Conservation (phyloP, 495 filamentous ascomycete species). For the Rhypophila decipiens region DNA sequence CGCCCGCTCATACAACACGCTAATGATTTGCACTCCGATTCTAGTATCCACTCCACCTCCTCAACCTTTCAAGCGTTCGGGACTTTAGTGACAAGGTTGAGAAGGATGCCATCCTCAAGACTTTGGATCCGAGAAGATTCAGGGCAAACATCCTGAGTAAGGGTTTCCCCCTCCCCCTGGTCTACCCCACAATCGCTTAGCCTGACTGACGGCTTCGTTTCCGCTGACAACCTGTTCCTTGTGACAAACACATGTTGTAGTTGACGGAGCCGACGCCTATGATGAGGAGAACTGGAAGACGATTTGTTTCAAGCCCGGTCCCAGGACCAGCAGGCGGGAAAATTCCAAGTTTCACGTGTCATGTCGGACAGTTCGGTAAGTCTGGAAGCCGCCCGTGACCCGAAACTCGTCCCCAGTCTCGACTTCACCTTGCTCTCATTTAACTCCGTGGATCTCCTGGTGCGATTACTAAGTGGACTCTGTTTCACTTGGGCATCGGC, state of each 20-base stretch:
- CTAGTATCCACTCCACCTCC: conserved; percentile 75
- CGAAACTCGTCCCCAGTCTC: too few relatives aligned
- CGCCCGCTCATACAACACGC: too few relatives aligned
- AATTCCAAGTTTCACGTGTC: conserved; percentile 48
- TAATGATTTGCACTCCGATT: not conserved
- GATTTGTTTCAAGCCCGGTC: conserved; percentile 51
- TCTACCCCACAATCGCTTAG: not conserved
- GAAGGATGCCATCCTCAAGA: conserved; percentile 32
- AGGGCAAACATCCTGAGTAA: conserved; percentile 75
- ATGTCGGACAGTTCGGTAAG: conserved; percentile 58
- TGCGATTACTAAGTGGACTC: too few relatives aligned
- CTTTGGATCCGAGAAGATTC: conserved; percentile 64
- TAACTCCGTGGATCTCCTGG: too few relatives aligned
- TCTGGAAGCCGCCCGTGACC: too few relatives aligned
- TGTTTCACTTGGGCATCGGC: too few relatives aligned
- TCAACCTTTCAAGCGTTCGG: conserved; percentile 67
- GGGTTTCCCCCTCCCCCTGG: conserved; percentile 5
- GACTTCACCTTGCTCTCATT: too few relatives aligned
- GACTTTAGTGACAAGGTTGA: conserved; percentile 56
- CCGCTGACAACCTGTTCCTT: conserved; percentile 14
- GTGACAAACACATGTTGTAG: conserved; percentile 10
- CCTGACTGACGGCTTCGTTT: too few relatives aligned
- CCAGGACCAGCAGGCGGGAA: conserved; percentile 18
- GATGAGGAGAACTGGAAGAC: conserved; percentile 76
- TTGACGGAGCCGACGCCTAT: conserved; percentile 32